phyloP scores from a whole-genome alignment of 352 stramenopile genomes.

The Pythium rishiriense region DNA sequence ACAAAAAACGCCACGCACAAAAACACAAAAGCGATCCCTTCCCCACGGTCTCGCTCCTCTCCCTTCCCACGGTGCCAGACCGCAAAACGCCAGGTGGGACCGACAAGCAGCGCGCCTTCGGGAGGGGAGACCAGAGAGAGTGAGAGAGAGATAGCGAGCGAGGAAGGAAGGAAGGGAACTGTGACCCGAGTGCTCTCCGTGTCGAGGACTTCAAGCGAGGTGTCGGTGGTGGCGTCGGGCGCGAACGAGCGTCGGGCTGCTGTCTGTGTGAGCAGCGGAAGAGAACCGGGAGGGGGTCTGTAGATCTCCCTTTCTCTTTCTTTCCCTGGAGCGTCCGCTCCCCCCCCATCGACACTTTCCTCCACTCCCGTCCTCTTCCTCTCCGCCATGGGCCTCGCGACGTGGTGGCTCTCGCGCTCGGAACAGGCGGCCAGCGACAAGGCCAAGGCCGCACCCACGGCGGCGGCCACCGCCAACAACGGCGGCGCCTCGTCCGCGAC shows the following conservation, averaged over 20 bases:
- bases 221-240: background rate
- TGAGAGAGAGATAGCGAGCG: background rate
- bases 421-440: conserved; percentile 15
- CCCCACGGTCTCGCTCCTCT: background rate
- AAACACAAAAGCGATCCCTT: background rate
- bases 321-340: too few relatives aligned
- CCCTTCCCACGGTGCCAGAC: background rate
- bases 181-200: too few relatives aligned
- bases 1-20: conserved; percentile 1
- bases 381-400: conserved; percentile 23
- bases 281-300: too few relatives aligned
- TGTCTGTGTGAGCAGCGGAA: too few relatives aligned
- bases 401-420: conserved; percentile 30
- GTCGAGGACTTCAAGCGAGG: background rate
- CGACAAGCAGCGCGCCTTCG: background rate
- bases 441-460: conserved; percentile 6
- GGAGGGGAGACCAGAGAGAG: background rate
- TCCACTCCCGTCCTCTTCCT: background rate
- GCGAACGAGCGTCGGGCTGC: background rate
- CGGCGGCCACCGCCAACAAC: background rate
- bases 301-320: too few relatives aligned
- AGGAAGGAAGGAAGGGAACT: too few relatives aligned
- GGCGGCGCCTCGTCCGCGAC: background rate
- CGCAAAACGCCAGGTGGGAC: conserved; percentile 5
- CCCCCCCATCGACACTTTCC: background rate